Evolutionary conservation across 352 stramenopile species (phyloP).

Genomic region (Plasmopara halstedii): DNA sequence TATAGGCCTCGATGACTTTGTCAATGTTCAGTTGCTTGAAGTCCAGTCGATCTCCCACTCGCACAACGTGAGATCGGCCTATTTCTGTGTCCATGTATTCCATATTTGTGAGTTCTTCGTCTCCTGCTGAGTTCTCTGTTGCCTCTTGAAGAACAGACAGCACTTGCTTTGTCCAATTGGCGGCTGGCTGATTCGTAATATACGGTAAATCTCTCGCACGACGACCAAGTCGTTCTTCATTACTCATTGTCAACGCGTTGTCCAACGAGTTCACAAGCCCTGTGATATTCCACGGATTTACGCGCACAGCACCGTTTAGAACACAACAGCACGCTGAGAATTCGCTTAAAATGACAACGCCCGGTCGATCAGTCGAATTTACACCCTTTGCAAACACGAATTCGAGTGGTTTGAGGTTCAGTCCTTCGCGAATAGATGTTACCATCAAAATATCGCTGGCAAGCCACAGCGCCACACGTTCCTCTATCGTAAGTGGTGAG

Average conservation of each 20-base stretch:
- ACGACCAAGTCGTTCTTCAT: slow-evolving; percentile 83
- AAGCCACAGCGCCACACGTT: slow-evolving; percentile 91
- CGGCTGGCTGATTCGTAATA: slow-evolving; percentile 88
- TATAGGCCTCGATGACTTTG: slow-evolving; percentile 82
- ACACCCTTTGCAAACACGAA: slow-evolving; percentile 86
- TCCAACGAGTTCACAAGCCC: slow-evolving; percentile 89
- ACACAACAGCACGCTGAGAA: slow-evolving; percentile 95
- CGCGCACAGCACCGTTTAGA: slow-evolving; percentile 92
- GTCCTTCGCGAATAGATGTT: slow-evolving; percentile 94
- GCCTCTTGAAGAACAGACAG: slow-evolving; percentile 81
- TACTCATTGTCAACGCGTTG: slow-evolving; percentile 89
- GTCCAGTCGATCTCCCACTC: slow-evolving; percentile 55
- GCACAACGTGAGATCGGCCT: slow-evolving; percentile 61
- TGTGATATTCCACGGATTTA: slow-evolving; percentile 97
- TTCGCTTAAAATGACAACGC: slow-evolving; percentile 95
- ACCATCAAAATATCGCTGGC: slow-evolving; percentile 95
- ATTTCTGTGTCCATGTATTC: slow-evolving; percentile 86
- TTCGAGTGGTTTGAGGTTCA: slow-evolving; percentile 97
- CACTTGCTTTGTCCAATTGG: slow-evolving; percentile 95
- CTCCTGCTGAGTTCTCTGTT: slow-evolving; percentile 58
- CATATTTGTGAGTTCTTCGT: slow-evolving; percentile 76
- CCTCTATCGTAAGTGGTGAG: slow-evolving; percentile 77
- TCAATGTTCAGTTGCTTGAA: slow-evolving; percentile 82
- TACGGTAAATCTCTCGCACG: slow-evolving; percentile 94
- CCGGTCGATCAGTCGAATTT: slow-evolving; percentile 51